Base-by-base conservation (phyloP, 2,329 filamentous ascomycete genomes). In the Ilyonectria sp. region DNA sequence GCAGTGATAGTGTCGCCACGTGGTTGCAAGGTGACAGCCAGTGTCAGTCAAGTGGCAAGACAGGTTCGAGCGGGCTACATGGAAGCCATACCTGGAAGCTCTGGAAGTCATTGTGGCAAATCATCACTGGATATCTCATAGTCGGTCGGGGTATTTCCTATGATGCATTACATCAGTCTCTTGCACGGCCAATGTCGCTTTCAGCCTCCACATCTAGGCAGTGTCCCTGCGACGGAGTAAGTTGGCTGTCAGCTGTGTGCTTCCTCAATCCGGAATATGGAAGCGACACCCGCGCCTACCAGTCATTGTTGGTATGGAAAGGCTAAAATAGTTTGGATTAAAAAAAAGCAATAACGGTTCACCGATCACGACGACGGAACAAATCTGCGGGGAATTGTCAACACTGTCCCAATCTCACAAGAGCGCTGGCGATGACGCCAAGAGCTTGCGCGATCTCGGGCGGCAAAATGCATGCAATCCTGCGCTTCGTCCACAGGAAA, bases 11-110 rank as follows among this genome's bases (percentile, higher is more conserved):
- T 67, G 58, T 56, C 63, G 73, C 74, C 74, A 76, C 74, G 74
- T 76, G 74, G 74, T 59, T 69, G 63, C 59, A 73, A 68, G 65
- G 66, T 73, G 71, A 75, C 60, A 68, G 60, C 6, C 44, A 55
- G 44, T 69, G 49, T 54, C 63, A 61, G 35, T 47, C 44, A 56
- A 46, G 65, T 62, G 43, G 31, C 53, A 54, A 69, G 65, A 54
- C 29, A 56, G 50, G 46, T 23, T 55, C 35, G 57, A 58, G 56
- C 59, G 54, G 44, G 47, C 56, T 29, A 31, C 21, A 57, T 50
- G 26, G 35, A 37, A 46, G 21, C 52, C 52, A 40, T 46, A 58
- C 53, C 35, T 53, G 52, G 44, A 37, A 54, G 47, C 13, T 40
- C 17, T 43, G 6, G 40, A n/a, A 5, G 40, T 6, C 37, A 11